Evolutionary conservation across 2,329 filamentous ascomycete species (phyloP).

Genomic region (Fusarium dlaminii): DNA sequence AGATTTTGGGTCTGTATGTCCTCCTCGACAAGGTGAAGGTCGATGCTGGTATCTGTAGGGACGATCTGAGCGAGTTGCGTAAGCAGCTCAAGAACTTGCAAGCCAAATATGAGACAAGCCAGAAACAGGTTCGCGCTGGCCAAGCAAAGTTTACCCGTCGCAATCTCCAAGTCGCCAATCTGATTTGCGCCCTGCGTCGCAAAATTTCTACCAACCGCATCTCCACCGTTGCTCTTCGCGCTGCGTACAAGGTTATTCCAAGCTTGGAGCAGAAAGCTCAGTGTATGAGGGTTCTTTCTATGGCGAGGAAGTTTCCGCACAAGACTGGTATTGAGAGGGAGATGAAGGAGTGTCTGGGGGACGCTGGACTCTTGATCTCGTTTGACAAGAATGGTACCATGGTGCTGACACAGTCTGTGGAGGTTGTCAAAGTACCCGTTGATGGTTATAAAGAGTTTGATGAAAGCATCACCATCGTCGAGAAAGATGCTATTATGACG

Average conservation of each 20-base stretch:
- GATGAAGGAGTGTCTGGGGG: background rate
- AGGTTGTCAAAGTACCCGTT: background rate
- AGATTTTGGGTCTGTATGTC: background rate
- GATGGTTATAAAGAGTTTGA: background rate
- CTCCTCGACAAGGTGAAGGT: background rate
- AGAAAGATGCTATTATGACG: background rate
- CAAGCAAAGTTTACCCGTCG: background rate
- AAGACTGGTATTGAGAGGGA: background rate
- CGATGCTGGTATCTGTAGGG: background rate
- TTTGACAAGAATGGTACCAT: background rate
- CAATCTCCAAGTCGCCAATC: background rate
- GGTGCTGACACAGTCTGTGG: background rate
- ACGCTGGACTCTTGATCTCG: background rate
- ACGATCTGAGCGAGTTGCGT: background rate
- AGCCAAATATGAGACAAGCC: background rate
- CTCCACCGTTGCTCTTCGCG: background rate
- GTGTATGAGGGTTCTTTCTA: background rate
- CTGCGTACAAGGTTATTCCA: constrained; percentile 5
- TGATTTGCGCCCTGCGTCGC: constrained; percentile 1
- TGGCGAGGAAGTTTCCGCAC: background rate
- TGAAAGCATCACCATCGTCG: background rate
- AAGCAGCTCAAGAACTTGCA: background rate
- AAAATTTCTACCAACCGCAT: background rate
- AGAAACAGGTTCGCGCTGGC: background rate
- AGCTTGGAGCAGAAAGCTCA: background rate